Base-by-base conservation (phyloP, 164 flowering plant species). In the Litsea cubeba region DNA sequence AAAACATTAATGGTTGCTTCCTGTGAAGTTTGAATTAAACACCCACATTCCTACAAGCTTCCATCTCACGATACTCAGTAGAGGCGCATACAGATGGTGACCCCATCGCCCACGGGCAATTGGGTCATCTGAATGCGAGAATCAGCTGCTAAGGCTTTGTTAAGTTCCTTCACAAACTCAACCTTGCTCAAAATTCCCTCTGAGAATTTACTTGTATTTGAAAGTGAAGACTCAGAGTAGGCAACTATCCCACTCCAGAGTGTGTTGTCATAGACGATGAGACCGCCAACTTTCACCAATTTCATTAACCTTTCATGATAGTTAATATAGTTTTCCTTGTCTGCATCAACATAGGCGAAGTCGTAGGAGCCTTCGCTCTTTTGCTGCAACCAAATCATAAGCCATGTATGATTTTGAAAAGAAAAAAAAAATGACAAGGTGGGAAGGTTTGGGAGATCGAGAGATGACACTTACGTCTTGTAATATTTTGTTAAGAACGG, bases 231-330 rank as follows among this genome's bases (percentile, higher is more conserved):
- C 3, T 66, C 28, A 2, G 50, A 57, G 20, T 20, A 5, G 8
- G 76, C 78, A 5, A 79, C 81, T 3, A 73, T 24, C 26, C 78
- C 81, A 4, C 25, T 0, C 76, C 73, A 75, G 4, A 79, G 75
- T 1, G 78, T 76, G 76, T 79, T 79, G 46, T 79, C 81, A 24
- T 79, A 79, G 23, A 46, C 74, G 10, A 79, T 76, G 11, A 79
- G 18, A 12, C 78, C 81, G 12, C 81, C 81, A 62, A 72, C 65
- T 15, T 58, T 79, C n/a, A 79, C 76, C 76, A 79, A 65, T 65
- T 79, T 72, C 66, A 75, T 2, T 60, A 75, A 17, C 24, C 68
- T 23, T 60, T 79, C 71, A 28, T 79, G 81, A 40, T 79, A 79
- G 5, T 69, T 75, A 28, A 12, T 12, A 28, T 79, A 76, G 62